These are phyloP conservation scores for Apiospora koreana DNA, from an alignment of 2,329 filamentous ascomycete genomes.

Conservation along the genomic window DNA sequence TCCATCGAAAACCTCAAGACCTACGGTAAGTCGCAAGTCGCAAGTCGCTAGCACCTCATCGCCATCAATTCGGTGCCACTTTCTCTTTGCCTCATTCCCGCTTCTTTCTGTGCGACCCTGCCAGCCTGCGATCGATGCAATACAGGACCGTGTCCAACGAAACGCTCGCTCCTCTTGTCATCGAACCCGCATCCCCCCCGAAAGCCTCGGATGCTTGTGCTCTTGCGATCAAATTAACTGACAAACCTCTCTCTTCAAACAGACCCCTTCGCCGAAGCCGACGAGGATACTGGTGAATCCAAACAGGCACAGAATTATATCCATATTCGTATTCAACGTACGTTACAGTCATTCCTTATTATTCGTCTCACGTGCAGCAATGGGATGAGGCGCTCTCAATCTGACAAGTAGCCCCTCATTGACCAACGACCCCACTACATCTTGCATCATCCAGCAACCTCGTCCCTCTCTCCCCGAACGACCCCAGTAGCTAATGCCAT, in stretches of 20 bases:
- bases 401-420: background rate
- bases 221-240: constrained; percentile 22
- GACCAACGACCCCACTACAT: background rate
- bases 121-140: background rate
- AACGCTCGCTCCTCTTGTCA: background rate
- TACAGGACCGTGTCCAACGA: background rate
- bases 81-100: background rate
- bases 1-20: constrained; percentile 99
- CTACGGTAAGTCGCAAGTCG: constrained; percentile 70
- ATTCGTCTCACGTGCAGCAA: constrained; percentile 11
- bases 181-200: background rate
- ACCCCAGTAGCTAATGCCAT: constrained; percentile 39
- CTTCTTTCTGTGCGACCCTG: background rate
- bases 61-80: background rate
- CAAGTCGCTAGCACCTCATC: constrained; percentile 23
- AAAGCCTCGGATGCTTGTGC: constrained; percentile 20
- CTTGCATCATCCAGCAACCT: constrained; percentile 7
- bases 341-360: constrained; percentile 43
- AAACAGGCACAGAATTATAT: constrained; percentile 98
- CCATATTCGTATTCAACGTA: constrained; percentile 99
- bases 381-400: background rate
- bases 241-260: constrained; percentile 20
- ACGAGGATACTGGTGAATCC: constrained; percentile 96
- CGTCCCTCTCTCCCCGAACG: background rate
- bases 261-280: constrained; percentile 99